These are phyloP conservation scores for Monosporozyma aerobia DNA, from an alignment of 805 yeast species.

Conservation along the genomic window DNA sequence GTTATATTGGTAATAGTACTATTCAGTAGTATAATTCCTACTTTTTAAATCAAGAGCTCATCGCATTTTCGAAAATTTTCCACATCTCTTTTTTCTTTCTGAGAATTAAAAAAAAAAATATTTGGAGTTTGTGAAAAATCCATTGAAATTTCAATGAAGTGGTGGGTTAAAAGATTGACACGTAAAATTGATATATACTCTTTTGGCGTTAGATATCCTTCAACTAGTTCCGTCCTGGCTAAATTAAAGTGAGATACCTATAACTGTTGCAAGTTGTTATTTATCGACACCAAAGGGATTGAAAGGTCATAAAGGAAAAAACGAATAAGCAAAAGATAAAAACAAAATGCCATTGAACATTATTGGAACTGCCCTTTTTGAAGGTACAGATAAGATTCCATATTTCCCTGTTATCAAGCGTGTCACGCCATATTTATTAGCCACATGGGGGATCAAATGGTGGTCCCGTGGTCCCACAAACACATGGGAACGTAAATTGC, in stretches of 20 bases:
- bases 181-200: background rate
- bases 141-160: background rate
- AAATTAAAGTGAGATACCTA: background rate
- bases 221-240: no score
- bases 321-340: background rate
- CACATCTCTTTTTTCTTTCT: background rate
- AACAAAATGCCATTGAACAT: slow-evolving; percentile 77
- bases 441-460: slow-evolving; percentile 46
- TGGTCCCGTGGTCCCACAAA: slow-evolving; percentile 74
- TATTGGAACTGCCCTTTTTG: slow-evolving; percentile 53
- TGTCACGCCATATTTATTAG: slow-evolving; percentile 48
- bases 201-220: no score
- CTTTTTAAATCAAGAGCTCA: background rate
- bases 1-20: background rate
- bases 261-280: background rate
- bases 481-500: slow-evolving; percentile 88
- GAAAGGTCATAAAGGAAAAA: background rate
- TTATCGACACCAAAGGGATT: no score
- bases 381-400: slow-evolving; percentile 72
- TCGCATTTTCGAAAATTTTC: slow-evolving; percentile 6
- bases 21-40: background rate
- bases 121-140: no score
- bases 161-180: background rate
- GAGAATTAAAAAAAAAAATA: no score
- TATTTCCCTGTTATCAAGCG: slow-evolving; percentile 52